Percentiles rank a stretch among this genome's conserved stretches.
phyloP scores from a whole-genome alignment of 805 yeast species.

The Suhomyces sp. region DNA sequence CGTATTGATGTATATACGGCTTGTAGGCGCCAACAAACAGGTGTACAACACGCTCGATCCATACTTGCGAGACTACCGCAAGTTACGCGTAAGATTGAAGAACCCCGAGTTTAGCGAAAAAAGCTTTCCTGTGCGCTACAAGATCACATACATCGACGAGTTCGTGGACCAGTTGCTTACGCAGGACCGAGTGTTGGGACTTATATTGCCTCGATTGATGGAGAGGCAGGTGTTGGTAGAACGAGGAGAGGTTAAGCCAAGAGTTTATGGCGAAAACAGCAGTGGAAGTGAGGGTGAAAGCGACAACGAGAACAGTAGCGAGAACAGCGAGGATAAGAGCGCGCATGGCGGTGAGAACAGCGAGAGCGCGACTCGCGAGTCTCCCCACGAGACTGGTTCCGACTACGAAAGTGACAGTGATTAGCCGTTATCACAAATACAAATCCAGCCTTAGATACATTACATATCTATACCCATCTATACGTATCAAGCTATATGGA shows the following conservation, averaged over 20 bases:
- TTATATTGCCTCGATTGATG: constrained; percentile 65
- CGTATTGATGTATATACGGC: constrained; percentile 61
- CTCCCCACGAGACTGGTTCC: not conserved
- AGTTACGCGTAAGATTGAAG: constrained; percentile 46
- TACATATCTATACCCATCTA: no score
- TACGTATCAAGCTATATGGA: no score
- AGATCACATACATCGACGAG: constrained; percentile 62
- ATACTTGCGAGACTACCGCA: constrained; percentile 63
- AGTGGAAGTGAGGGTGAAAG: not conserved
- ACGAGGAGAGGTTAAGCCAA: constrained; percentile 36
- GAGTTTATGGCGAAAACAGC: constrained; percentile 29
- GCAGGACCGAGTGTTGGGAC: constrained; percentile 63
- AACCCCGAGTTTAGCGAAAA: constrained; percentile 20
- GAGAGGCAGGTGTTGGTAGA: constrained; percentile 42
- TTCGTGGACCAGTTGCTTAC: constrained; percentile 60
- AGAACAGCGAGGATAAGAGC: not conserved
- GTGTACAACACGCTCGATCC: constrained; percentile 55
- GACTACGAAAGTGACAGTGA: constrained; percentile 40
- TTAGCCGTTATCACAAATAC: no score
- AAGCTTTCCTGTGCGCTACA: constrained; percentile 30
- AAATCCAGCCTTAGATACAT: no score
- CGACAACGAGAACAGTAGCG: constrained; percentile 6
- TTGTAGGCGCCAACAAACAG: constrained; percentile 36
- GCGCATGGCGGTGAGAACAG: constrained; percentile 4
- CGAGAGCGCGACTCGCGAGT: constrained; percentile 5